Base-by-base conservation (phyloP, 75 land plant genomes). In the Picea sitchensis region DNA sequence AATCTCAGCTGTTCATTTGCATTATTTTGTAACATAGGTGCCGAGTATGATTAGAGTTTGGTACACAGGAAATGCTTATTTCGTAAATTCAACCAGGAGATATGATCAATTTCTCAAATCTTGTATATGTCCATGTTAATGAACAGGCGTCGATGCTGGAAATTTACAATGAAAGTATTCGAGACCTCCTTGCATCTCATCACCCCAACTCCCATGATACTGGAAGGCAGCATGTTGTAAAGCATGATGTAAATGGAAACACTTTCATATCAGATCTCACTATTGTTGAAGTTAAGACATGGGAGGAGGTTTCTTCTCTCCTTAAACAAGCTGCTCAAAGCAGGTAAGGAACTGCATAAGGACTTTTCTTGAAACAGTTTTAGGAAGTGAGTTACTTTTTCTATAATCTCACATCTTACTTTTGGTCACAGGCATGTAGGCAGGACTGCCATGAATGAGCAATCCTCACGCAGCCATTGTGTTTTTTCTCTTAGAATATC, bases 371-470 rank as follows among this genome's bases (percentile, higher is more conserved):
- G 12, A 51, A 51, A 51, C 9, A 51, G 56, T 51, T 51, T 51
- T 9, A 51, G 11, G 44, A 51, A 9, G 56, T 51, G 56, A 51
- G 11, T 51, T 51, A 51, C 56, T 9, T 9, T 11, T 51, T 51
- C 11, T 9, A 51, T 51, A 51, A 9, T 51, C 56, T 51, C 56
- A 51, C 56, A 51, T 51, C 2, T 51, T 51, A 51, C 56, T 9
- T 51, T 51, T 51, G 11, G 2, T 51, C 56, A 51, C 56, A 51
- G 56, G 56, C 77, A 79, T 51, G 84, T 84, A 12, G 86, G 86
- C 38, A 81, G 51, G 82, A 84, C 86, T 51, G 84, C 84, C 26
- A 81, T 84, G 84, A 84, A 84, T 59, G 86, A 84, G 56, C 83
- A 81, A 59, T 84, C 86, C 9, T 84, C 86, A 5, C 79, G 86